Conservation (phyloP, 306 rosid species). For the Comarum palustre region DNA sequence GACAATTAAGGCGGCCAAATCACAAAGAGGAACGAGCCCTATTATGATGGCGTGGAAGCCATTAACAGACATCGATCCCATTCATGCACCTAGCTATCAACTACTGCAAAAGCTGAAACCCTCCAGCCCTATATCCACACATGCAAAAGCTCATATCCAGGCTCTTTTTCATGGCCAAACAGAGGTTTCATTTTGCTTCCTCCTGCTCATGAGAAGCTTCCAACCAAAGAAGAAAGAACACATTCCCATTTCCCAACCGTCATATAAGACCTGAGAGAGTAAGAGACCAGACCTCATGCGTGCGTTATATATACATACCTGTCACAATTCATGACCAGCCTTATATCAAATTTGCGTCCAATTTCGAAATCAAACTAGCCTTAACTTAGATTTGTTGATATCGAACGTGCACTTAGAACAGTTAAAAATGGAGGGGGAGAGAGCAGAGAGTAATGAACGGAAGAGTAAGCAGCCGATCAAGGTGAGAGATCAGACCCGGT, state of each 20-base stretch:
- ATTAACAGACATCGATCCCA: not conserved
- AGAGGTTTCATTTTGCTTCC: not conserved
- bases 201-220: not conserved
- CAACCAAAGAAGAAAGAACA: not conserved
- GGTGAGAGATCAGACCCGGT: conserved; percentile 34
- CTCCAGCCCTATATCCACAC: not conserved
- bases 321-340: not conserved
- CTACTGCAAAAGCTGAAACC: not conserved
- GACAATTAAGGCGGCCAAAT: not conserved
- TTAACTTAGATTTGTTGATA: not conserved
- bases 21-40: not conserved
- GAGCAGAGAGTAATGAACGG: not conserved
- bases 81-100: not conserved
- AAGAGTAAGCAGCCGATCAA: conserved; percentile 8
- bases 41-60: not conserved
- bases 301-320: not conserved
- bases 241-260: not conserved
- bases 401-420: not conserved
- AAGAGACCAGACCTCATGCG: not conserved
- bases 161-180: not conserved
- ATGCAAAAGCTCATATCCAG: not conserved
- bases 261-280: not conserved
- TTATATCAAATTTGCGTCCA: not conserved
- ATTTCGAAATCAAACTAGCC: not conserved
- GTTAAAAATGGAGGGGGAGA: conserved; percentile 42